A percentile compares a stretch with the other conserved stretches of the same genome.
Evolutionary conservation across 306 rosid genomes (phyloP).

Genomic region (Corylus heterophylla): DNA sequence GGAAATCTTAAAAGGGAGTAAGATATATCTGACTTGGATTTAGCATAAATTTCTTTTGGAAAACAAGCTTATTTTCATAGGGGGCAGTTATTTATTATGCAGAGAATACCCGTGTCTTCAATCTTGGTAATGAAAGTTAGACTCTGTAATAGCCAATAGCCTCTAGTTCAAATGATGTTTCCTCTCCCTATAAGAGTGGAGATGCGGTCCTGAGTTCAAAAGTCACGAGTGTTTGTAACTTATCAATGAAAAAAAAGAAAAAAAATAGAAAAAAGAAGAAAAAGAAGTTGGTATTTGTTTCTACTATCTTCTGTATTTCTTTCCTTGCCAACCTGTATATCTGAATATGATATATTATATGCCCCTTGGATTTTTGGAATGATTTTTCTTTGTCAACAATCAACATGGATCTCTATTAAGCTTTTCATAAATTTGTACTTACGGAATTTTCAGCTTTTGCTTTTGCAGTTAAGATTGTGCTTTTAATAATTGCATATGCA

Average conservation of each 20-base stretch:
- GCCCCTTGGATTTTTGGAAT: not conserved
- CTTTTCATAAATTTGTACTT: not conserved
- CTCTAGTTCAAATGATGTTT: not conserved
- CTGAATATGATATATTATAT: not conserved
- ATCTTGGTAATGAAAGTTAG: not conserved
- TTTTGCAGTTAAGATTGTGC: not conserved
- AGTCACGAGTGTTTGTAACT: not conserved
- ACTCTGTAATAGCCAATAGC: not conserved
- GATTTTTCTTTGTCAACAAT: not conserved
- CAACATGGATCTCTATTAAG: not conserved
- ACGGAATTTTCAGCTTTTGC: not conserved
- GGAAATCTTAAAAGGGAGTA: not conserved
- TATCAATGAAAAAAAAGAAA: not conserved
- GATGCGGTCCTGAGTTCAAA: not conserved
- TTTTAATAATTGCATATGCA: slow-evolving; percentile 10
- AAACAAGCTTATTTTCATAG: not conserved
- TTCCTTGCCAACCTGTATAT: not conserved
- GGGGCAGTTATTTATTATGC: not conserved
- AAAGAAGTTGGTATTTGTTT: not conserved
- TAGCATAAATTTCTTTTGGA: not conserved
- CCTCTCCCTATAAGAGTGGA: not conserved
- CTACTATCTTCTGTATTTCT: not conserved
- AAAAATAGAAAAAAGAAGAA: too few relatives aligned
- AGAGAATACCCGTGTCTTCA: not conserved
- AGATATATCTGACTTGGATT: not conserved